phyloP scores from a whole-genome alignment of 108 stramenopile species.

The Chaetoceros tenuissimus region DNA sequence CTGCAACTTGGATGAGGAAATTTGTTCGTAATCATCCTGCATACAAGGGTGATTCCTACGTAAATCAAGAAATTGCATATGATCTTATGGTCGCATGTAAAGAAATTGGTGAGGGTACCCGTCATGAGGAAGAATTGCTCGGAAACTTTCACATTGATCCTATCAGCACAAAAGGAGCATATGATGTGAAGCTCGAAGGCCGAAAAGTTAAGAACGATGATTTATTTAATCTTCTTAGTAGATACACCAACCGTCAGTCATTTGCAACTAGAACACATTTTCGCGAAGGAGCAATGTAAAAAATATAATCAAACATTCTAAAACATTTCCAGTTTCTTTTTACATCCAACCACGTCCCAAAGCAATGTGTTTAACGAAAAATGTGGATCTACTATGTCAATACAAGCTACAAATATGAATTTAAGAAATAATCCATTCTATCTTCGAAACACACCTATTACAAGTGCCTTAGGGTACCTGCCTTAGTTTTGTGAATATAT shows the following conservation, averaged over 20 bases:
- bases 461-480: no score
- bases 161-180: slow-evolving; percentile 70
- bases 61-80: slow-evolving; percentile 88
- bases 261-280: slow-evolving; percentile 8
- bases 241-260: slow-evolving; percentile 39
- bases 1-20: slow-evolving; percentile 93
- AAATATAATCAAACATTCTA: no score
- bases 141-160: slow-evolving; percentile 66
- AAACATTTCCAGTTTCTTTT: no score
- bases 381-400: no score
- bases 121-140: slow-evolving; percentile 65
- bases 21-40: slow-evolving; percentile 86
- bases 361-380: no score
- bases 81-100: slow-evolving; percentile 82
- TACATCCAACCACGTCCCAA: no score
- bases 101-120: slow-evolving; percentile 79
- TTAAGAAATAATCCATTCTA: no score
- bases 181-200: slow-evolving; percentile 69
- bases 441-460: no score
- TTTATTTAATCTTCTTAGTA: slow-evolving; percentile 46
- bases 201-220: slow-evolving; percentile 53
- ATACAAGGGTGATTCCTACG: slow-evolving; percentile 90
- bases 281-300: no score
- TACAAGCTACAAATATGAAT: no score
- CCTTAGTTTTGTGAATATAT: no score